Evolutionary conservation across 306 rosid genomes (phyloP).

Genomic region (Prunus armeniaca): DNA sequence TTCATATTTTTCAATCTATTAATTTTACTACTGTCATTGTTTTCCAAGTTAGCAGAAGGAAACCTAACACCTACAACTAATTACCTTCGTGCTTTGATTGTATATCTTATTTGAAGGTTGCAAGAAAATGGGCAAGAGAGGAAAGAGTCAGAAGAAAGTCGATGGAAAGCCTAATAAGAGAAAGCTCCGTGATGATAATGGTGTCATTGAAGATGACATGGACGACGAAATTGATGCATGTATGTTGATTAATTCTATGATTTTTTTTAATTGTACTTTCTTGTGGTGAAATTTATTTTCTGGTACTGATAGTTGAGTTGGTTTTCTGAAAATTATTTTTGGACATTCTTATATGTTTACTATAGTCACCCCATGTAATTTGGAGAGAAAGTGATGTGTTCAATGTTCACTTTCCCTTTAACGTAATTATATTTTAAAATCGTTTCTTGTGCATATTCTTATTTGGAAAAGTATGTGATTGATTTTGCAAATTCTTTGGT

Average conservation of each 20-base stretch:
- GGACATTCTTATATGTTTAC: neutral
- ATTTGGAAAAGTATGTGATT: neutral
- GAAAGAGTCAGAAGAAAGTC: constrained; percentile 41
- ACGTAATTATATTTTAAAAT: neutral
- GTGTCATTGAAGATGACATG: constrained; percentile 45
- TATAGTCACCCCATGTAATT: neutral
- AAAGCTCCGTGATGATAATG: constrained; percentile 18
- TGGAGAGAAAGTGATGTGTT: neutral
- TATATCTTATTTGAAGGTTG: neutral
- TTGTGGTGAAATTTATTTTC: neutral
- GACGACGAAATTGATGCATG: constrained; percentile 90
- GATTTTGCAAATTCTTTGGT: constrained; percentile 1
- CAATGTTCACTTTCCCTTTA: neutral
- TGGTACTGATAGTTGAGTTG: neutral
- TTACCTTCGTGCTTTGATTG: neutral
- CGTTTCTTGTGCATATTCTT: neutral
- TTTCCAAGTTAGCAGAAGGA: too few relatives aligned
- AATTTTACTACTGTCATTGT: too few relatives aligned
- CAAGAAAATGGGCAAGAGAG: constrained; percentile 58
- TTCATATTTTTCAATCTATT: too few relatives aligned
- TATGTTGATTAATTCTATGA: constrained; percentile 26
- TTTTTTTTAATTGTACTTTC: neutral
- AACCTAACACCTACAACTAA: too few relatives aligned
- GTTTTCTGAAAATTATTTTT: too few relatives aligned
- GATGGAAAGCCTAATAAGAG: constrained; percentile 29